Base-by-base conservation (phyloP, 768 basidiomycete genomes). In the Macrolepiota fuliginosa region DNA sequence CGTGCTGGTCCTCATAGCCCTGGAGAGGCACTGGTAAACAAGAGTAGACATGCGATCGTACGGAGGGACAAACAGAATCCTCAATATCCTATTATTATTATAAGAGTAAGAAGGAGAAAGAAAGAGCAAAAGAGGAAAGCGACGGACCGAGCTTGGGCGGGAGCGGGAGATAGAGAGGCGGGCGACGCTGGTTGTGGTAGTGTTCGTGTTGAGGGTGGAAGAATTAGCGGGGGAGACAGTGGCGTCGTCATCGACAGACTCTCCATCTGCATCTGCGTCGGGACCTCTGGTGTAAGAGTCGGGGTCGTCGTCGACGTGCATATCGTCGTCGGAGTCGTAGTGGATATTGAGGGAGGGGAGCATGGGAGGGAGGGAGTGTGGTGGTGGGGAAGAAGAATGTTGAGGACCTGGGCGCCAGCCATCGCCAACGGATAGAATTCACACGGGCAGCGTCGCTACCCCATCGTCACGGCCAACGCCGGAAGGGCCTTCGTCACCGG, bases 291-390 rank as follows among this genome's bases (percentile, higher is more conserved):
- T 74, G 68, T 73, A 71, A 74, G 81, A 80, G 73, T 84, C 81
- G 64, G 73, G 68, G 71, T 83, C 84, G 62, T 84, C 85, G 80
- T 90, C 88, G 74, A 90, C 74, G 70, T 88, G 81, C 89, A 91
- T 90, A 71, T 85, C 83, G 68, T 86, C 76, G 71, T 81, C 81
- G 75, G 79, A 81, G 77, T 85, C 83, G 67, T 86, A 88, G 73
- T 77, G 77, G 72, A 84, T 74, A 75, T 78, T 79, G 72, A 85
- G 83, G 66, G 77, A 76, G 68, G 75, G 74, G 63, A 65, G 66
- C 62, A 62, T 66, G 64, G 65, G 67, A 61, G 63, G 68, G 58
- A 63, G 69, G 67, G 65, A 58, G 64, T 57, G 66, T 68, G 62
- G 66, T 63, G 68, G 73, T 67, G 72, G 72, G 73, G 74, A 74